Evolutionary conservation across 108 stramenopile species (phyloP), one percentile per base, ranked within the genome.

Genomic region (Nannochloropsis salina): DNA sequence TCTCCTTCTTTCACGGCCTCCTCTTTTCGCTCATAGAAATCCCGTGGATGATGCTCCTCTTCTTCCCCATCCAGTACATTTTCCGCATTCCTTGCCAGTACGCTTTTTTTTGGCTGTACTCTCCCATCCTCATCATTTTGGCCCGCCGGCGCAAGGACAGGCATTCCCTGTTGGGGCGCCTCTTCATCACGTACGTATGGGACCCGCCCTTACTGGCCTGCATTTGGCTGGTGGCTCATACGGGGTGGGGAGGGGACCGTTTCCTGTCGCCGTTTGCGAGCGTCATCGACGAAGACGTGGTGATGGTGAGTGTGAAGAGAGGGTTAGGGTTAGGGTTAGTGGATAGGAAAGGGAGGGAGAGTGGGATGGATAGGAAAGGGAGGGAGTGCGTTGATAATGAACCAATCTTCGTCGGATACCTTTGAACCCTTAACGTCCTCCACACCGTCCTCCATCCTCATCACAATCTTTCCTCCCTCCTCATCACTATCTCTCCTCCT

Each of bases 241-340:
- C 61, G 20, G 61, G 61, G 4, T n/a, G 15, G n/a, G 61, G 61
- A n/a, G 61, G 61, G n/a, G 61, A 74, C 61, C 15, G 61, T 4
- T 74, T 74, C n/a, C 61, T 74, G 2, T n/a, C 61, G 61, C 61
- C 61, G 20, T 74, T 74, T n/a, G 61, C 61, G 61, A 74, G 61
- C n/a, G n/a, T 74, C 61, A 74, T 74, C 61, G 61, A 74, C n/a
- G 61, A 74, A n/a, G 61, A 74, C 4, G 61, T 74, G 61, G 61
- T 74, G 5, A 74, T 74, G 61, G 61, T 74, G 61, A 74, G 61
- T 74, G 61, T n/a, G 61, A n/a, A 15, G 61, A n/a, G n/a, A 8
- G 61, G n/a, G n/a, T n/a, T n/a, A n/a, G n/a, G n/a, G n/a, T n/a
- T n/a, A n/a, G n/a, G n/a, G n/a, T n/a, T n/a, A n/a, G n/a, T n/a